These are phyloP conservation scores for Arthroderma uncinatum DNA, from an alignment of 2,329 filamentous ascomycete genomes.

Conservation along the genomic window DNA sequence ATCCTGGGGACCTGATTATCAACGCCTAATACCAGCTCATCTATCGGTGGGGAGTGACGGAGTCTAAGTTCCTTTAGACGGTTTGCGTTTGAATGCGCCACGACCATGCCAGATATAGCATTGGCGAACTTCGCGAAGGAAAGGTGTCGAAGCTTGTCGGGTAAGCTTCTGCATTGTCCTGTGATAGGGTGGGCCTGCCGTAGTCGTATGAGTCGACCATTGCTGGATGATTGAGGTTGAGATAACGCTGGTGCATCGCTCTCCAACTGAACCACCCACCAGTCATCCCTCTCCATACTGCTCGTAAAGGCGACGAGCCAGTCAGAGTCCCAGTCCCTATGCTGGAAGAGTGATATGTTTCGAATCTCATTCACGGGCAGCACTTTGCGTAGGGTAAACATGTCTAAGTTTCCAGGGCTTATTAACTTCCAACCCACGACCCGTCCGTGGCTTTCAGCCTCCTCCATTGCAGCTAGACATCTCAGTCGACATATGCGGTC, in stretches of 20 bases:
- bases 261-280: conserved; percentile 53
- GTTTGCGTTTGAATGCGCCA: conserved; percentile 5
- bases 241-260: conserved; percentile 8
- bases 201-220: conserved; percentile 13
- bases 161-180: conserved; percentile 18
- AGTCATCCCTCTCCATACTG: conserved; percentile 61
- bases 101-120: conserved; percentile 11
- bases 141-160: conserved; percentile 18
- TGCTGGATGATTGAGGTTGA: background rate
- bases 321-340: conserved; percentile 52
- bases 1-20: conserved; percentile 23
- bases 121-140: conserved; percentile 30
- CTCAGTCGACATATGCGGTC: conserved; percentile 30
- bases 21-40: background rate
- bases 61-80: conserved; percentile 7
- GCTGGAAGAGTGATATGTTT: conserved; percentile 60
- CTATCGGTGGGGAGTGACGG: conserved; percentile 17
- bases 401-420: conserved; percentile 27
- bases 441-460: conserved; percentile 28
- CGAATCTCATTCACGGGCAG: conserved; percentile 55
- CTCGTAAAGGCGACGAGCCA: conserved; percentile 66
- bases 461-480: conserved; percentile 30
- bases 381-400: conserved; percentile 43
- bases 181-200: conserved; percentile 24
- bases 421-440: conserved; percentile 25